These are phyloP conservation scores for Orbilia oligospora DNA, from an alignment of 2,329 filamentous ascomycete species.

Conservation along the genomic window DNA sequence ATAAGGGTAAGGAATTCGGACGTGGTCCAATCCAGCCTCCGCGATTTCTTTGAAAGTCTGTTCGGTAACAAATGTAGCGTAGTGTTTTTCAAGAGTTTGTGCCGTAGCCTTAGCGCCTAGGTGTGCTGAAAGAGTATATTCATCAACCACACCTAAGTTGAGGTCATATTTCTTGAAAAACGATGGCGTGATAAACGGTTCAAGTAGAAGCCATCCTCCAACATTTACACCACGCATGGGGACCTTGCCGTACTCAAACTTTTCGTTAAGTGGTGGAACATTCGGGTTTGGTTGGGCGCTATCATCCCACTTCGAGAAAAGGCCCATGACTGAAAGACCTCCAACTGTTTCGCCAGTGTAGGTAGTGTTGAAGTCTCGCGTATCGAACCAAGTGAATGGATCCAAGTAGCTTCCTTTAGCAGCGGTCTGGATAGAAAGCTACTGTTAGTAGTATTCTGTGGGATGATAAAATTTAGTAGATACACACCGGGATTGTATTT, in stretches of 20 bases:
- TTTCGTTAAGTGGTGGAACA: conserved; percentile 81
- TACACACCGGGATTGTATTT: conserved; percentile 69
- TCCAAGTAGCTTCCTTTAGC: conserved; percentile 81
- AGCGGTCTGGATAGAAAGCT: conserved; percentile 53
- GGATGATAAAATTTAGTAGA: background rate
- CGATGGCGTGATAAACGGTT: conserved; percentile 95
- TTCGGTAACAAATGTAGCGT: conserved; percentile 88
- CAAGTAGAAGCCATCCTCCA: conserved; percentile 92
- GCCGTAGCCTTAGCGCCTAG: conserved; percentile 78
- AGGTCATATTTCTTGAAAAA: conserved; percentile 73
- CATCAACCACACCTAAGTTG: conserved; percentile 81
- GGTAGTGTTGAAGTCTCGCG: conserved; percentile 90
- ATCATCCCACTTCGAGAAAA: conserved; percentile 89
- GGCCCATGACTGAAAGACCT: conserved; percentile 89
- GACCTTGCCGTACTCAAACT: conserved; percentile 81
- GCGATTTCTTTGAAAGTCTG: conserved; percentile 86
- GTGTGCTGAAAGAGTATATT: conserved; percentile 82
- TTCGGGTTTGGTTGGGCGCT: conserved; percentile 81
- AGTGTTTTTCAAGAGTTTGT: conserved; percentile 86
- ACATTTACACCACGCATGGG: conserved; percentile 92
- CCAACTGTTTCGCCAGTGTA: conserved; percentile 90
- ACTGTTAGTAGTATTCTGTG: conserved; percentile 52
- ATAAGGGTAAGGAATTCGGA: conserved; percentile 95
- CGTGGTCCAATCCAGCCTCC: conserved; percentile 90
- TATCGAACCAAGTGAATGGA: conserved; percentile 92